These are phyloP conservation scores for Cichorium intybus DNA, from an alignment of 140 eudicot genomes.

Conservation along the genomic window DNA sequence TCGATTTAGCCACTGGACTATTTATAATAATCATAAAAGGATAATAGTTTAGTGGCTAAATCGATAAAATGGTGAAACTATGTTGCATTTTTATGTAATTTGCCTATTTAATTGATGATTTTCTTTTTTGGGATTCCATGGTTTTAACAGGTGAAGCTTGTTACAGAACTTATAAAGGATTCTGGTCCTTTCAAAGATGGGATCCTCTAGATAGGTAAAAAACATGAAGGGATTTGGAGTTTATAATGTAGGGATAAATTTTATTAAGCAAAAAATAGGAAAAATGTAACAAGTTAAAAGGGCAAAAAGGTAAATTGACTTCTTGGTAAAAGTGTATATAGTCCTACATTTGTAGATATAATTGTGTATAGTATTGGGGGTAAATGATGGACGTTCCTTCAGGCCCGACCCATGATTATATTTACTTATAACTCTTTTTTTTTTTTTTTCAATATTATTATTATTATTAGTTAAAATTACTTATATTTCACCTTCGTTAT, in stretches of 20 bases:
- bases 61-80: neutral
- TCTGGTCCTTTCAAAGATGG: constrained; percentile 84
- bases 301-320: constrained; percentile 23
- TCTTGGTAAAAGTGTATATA: constrained; percentile 26
- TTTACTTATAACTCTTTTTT: too few relatives aligned
- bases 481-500: too few relatives aligned
- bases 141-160: constrained; percentile 57
- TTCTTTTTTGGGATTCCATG: constrained; percentile 7
- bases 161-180: constrained; percentile 61
- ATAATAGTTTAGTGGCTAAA: neutral
- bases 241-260: neutral
- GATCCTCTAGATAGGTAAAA: constrained; percentile 21
- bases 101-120: too few relatives aligned
- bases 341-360: constrained; percentile 17
- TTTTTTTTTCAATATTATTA: too few relatives aligned
- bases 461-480: too few relatives aligned
- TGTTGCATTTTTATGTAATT: too few relatives aligned
- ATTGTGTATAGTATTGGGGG: constrained; percentile 2
- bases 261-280: constrained; percentile 10
- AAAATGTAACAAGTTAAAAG: constrained; percentile 2
- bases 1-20: too few relatives aligned
- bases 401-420: neutral
- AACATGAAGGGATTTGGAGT: constrained; percentile 2
- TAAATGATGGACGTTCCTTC: neutral
- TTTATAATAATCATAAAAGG: too few relatives aligned